Evolutionary conservation across 805 yeast genomes (phyloP), one percentile per base, ranked within the genome.

Genomic region (Ogataea ramenticola): DNA sequence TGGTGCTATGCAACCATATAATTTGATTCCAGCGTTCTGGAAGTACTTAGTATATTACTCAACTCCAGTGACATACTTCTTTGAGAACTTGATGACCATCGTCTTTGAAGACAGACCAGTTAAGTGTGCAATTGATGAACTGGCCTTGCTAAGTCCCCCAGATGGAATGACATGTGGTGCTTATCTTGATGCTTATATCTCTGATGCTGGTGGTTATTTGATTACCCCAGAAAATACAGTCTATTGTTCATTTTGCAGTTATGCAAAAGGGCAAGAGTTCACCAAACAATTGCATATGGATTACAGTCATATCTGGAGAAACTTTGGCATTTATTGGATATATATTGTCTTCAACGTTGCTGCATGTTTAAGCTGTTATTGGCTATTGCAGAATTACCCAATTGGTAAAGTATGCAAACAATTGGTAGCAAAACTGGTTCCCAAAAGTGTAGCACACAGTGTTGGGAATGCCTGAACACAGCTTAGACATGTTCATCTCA

Each of bases 21-120:
- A 56, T 26, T 61, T 61, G 49, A 66, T 68, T 66, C 78, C 78
- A 19, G 65, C 67, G 3, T 72, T 73, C 60, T 73, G 77, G 78
- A 68, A 67, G 36, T 68, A 68, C 49, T 65, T 42, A 21, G 46
- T 72, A 68, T 70, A 65, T 58, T 66, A 66, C 43, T 59, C 60
- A 19, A 68, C 74, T 6, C 79, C 79, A 36, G 68, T 67, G 47
- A 73, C 77, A 4, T 73, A 72, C 52, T 72, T 71, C 45, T 66
- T 72, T 19, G 71, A 72, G 49, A 58, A 67, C 26, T 56, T 73
- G 49, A 66, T 69, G 42, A 58, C 66, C 10, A 62, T 70, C 3
- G 40, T 68, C 31, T 66, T 73, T 30, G 70, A 72, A 41, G 57
- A 57, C 24, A 65, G 73, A 48, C 36, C 47, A 12, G 68, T 71